phyloP scores from a whole-genome alignment of 192 early-diverging fungal species.

The Coemansia sp. region DNA sequence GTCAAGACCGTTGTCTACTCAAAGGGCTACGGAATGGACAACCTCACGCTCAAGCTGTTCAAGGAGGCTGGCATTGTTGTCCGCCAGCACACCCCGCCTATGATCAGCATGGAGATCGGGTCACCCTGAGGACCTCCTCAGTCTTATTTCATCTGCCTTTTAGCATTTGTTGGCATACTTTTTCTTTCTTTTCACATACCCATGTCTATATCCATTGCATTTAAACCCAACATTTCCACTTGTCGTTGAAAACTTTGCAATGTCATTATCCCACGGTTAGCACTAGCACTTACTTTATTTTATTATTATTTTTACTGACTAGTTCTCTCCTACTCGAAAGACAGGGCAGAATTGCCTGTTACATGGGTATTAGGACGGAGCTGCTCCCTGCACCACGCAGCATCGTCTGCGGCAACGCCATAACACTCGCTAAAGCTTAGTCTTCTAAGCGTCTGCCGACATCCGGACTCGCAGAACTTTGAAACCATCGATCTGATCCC shows the following conservation, averaged over 20 bases:
- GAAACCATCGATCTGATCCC: conserved; percentile 30
- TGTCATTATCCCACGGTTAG: too few relatives aligned
- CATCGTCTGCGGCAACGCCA: background rate
- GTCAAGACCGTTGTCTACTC: conserved; percentile 91
- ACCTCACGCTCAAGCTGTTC: conserved; percentile 77
- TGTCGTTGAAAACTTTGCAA: too few relatives aligned
- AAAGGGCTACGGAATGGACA: conserved; percentile 93
- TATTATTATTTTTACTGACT: background rate
- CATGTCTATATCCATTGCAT: background rate
- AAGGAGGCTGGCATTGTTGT: conserved; percentile 78
- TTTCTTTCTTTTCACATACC: background rate
- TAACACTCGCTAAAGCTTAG: conserved; percentile 26
- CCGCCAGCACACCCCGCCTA: conserved; percentile 72
- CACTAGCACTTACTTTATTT: background rate
- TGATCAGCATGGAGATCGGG: conserved; percentile 57
- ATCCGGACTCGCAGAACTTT: conserved; percentile 27
- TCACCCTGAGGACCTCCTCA: conserved; percentile 10
- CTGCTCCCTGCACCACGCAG: conserved; percentile 38
- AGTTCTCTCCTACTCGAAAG: background rate
- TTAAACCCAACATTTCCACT: too few relatives aligned
- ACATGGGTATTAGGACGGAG: conserved; percentile 25
- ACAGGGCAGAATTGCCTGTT: background rate
- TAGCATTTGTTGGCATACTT: background rate
- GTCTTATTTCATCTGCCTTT: background rate
- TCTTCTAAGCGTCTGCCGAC: conserved; percentile 26